Conservation (phyloP, 352 stramenopile genomes). For the Peronospora destructor region DNA sequence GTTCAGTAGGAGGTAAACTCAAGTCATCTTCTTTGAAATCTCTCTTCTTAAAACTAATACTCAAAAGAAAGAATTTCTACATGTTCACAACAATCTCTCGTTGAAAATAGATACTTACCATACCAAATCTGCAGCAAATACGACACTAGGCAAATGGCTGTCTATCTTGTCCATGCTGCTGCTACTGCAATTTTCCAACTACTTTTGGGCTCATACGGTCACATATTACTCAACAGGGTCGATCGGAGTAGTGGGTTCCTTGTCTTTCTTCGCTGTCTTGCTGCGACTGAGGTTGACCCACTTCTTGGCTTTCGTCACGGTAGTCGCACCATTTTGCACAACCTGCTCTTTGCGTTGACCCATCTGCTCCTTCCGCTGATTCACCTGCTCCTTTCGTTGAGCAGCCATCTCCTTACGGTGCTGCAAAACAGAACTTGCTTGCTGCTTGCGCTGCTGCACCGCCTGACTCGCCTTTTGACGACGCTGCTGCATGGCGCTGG, state of each 20-base stretch:
- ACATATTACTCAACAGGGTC: conserved; percentile 20
- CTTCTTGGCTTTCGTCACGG: conserved; percentile 30
- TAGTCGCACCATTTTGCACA: conserved; percentile 14
- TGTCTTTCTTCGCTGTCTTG: conserved; percentile 18
- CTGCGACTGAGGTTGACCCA: conserved; percentile 23
- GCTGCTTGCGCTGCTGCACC: conserved; percentile 29
- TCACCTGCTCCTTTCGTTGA: conserved; percentile 15
- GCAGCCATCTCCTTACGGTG: conserved; percentile 3
- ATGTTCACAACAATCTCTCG: conserved; percentile 9
- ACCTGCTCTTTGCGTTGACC: conserved; percentile 9
- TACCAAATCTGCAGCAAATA: neutral
- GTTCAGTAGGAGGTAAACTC: too few species aligned
- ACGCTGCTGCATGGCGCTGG: conserved; percentile 28
- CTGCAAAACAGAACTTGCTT: conserved; percentile 20
- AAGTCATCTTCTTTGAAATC: too few species aligned
- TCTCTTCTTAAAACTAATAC: too few species aligned
- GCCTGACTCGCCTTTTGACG: conserved; percentile 27
- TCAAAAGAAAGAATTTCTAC: neutral
- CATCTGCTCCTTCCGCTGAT: conserved; percentile 4
- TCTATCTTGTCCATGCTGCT: conserved; percentile 1
- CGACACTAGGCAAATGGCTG: conserved; percentile 6
- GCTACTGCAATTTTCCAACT: conserved; percentile 14
- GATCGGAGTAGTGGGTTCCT: conserved; percentile 20
- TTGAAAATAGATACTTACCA: conserved; percentile 29
- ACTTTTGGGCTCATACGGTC: neutral